Evolutionary conservation across 805 yeast species (phyloP).

Genomic region (Lipomyces spencermartinsiae): DNA sequence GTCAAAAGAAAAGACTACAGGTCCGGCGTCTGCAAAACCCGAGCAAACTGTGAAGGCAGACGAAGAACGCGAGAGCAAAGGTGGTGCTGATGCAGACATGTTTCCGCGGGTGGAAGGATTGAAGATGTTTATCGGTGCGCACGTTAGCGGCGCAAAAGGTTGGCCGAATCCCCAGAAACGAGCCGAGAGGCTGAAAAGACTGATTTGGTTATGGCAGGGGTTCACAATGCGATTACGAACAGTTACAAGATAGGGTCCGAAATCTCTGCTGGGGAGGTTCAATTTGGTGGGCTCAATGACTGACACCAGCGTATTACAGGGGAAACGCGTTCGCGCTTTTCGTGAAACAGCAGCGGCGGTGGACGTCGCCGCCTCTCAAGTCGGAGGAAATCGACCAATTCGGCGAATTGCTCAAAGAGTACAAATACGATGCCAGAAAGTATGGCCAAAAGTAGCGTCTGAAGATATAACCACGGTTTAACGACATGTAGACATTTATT

Average conservation of each 20-base stretch:
- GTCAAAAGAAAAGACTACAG: not conserved
- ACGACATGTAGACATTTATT: conserved; percentile 60
- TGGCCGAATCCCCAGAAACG: not conserved
- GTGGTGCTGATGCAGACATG: conserved; percentile 30
- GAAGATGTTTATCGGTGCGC: conserved; percentile 42
- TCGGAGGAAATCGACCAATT: conserved; percentile 72
- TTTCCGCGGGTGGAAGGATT: conserved; percentile 54
- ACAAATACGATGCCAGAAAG: conserved; percentile 72
- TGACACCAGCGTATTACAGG: conserved; percentile 41
- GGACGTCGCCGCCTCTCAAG: conserved; percentile 83
- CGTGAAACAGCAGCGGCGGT: conserved; percentile 85
- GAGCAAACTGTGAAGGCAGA: not conserved
- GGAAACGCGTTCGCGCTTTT: conserved; percentile 90
- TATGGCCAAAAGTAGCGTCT: not conserved
- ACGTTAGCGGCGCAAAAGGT: conserved; percentile 35
- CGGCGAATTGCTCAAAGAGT: conserved; percentile 62
- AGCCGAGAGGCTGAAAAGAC: conserved; percentile 1
- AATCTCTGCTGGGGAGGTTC: not conserved
- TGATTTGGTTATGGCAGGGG: conserved; percentile 44
- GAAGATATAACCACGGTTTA: not conserved
- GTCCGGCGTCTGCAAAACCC: not conserved
- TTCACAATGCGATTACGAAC: conserved; percentile 69
- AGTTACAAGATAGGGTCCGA: conserved; percentile 58
- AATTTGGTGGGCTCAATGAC: not conserved
- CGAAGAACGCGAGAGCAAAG: conserved; percentile 5